These are phyloP conservation scores for Phytophthora agathidicida DNA, from an alignment of 352 stramenopile genomes.

Conservation along the genomic window DNA sequence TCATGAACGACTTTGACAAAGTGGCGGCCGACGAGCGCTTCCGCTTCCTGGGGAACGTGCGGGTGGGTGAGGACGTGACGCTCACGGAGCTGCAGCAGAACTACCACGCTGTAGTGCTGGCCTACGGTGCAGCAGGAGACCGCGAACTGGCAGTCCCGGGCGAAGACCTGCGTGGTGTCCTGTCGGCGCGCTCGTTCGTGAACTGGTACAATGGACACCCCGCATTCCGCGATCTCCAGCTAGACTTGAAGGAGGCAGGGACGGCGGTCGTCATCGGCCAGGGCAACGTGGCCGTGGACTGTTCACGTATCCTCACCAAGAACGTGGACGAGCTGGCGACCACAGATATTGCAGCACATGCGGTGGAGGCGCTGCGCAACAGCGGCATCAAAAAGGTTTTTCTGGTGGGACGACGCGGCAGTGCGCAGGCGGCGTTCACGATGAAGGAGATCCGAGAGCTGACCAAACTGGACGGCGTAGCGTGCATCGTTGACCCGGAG, in stretches of 20 bases:
- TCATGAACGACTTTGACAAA: slow-evolving; percentile 97
- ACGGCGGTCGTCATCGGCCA: slow-evolving; percentile 96
- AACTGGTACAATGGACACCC: slow-evolving; percentile 99
- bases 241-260: slow-evolving; percentile 56
- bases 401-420: slow-evolving; percentile 94
- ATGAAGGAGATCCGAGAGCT: slow-evolving; percentile 97
- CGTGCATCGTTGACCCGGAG: slow-evolving; percentile 87
- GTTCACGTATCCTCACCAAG: slow-evolving; percentile 95
- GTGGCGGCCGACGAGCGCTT: slow-evolving; percentile 85
- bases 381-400: slow-evolving; percentile 87
- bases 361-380: slow-evolving; percentile 83
- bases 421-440: slow-evolving; percentile 96
- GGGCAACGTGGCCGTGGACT: slow-evolving; percentile 98
- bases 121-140: slow-evolving; percentile 95
- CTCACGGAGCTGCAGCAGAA: slow-evolving; percentile 86
- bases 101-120: slow-evolving; percentile 96
- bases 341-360: slow-evolving; percentile 93
- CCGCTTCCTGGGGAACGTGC: slow-evolving; percentile 91
- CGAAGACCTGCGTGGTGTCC: slow-evolving; percentile 75
- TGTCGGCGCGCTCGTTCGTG: slow-evolving; percentile 95
- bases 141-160: slow-evolving; percentile 86
- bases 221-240: slow-evolving; percentile 88
- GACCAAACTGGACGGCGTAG: slow-evolving; percentile 78
- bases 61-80: slow-evolving; percentile 86
- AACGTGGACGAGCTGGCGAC: slow-evolving; percentile 81